Conservation (phyloP, 768 basidiomycete genomes). For the Glaciozyma antarctica region DNA sequence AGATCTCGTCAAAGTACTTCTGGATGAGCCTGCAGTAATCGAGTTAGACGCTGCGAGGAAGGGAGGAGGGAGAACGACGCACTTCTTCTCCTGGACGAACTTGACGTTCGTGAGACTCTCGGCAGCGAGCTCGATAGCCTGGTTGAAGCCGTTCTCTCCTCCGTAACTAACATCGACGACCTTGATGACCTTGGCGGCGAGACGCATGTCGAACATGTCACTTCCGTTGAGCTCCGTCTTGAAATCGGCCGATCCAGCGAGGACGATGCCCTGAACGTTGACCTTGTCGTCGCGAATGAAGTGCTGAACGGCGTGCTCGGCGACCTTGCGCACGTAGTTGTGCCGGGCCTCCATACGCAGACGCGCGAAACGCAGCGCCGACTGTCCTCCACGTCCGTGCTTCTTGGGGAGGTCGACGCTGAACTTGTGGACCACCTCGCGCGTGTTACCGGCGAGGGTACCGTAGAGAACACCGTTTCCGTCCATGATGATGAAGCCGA, state of each 20-base stretch:
- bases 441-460: conserved; percentile 88
- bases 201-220: conserved; percentile 86
- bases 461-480: conserved; percentile 97
- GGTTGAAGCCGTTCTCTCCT: conserved; percentile 98
- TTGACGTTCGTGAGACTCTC: conserved; percentile 97
- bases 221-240: conserved; percentile 94
- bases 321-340: conserved; percentile 99
- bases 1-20: conserved; percentile 98
- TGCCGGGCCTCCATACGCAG: conserved; percentile 97
- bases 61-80: not conserved
- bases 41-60: not conserved
- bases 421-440: conserved; percentile 95
- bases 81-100: conserved; percentile 94
- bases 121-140: conserved; percentile 94
- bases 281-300: conserved; percentile 97
- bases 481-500: conserved; percentile 99
- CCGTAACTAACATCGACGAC: conserved; percentile 98
- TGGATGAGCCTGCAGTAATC: conserved; percentile 59
- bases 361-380: conserved; percentile 98
- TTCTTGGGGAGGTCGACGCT: conserved; percentile 99
- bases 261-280: conserved; percentile 89
- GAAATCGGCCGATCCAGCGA: conserved; percentile 96
- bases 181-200: conserved; percentile 88
- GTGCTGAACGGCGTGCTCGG: conserved; percentile 92
- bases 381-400: conserved; percentile 99